A percentile compares a stretch with the other conserved stretches of the same genome.
Evolutionary conservation across 208 protist genomes (phyloP).

Genomic region (Lotmaria passim): DNA sequence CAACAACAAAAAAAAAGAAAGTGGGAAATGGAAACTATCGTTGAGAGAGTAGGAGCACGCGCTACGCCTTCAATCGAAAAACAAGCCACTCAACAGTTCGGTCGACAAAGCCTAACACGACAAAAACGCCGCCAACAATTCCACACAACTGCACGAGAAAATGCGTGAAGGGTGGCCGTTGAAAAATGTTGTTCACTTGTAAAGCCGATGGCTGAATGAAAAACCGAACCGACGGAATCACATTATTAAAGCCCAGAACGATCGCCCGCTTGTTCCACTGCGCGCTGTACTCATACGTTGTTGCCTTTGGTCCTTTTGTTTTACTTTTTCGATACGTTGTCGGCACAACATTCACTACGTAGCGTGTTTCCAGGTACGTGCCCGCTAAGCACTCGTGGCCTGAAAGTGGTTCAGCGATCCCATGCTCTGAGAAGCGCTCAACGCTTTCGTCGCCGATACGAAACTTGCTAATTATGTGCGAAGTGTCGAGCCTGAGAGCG

Average conservation of each 20-base stretch:
- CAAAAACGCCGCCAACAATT: conserved; percentile 90
- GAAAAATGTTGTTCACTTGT: conserved; percentile 82
- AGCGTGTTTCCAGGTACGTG: conserved; percentile 50
- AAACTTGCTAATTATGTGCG: conserved; percentile 74
- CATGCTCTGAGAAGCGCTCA: conserved; percentile 60
- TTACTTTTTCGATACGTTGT: conserved; percentile 58
- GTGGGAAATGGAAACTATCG: neutral
- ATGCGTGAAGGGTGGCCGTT: conserved; percentile 59
- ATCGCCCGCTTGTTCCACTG: conserved; percentile 46
- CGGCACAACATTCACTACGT: conserved; percentile 71
- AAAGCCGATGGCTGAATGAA: conserved; percentile 69
- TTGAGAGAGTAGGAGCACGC: neutral
- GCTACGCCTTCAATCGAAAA: neutral
- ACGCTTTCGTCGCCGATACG: conserved; percentile 67
- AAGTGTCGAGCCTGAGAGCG: conserved; percentile 59
- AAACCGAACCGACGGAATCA: conserved; percentile 59
- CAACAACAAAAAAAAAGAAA: neutral
- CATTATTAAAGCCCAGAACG: conserved; percentile 31
- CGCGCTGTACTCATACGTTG: conserved; percentile 79
- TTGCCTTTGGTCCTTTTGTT: conserved; percentile 6
- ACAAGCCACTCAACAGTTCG: conserved; percentile 37
- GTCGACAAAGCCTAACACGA: conserved; percentile 80
- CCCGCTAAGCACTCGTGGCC: conserved; percentile 32
- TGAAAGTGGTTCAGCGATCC: conserved; percentile 49
- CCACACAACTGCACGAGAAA: conserved; percentile 85